These are phyloP conservation scores for Starmerella cellae DNA, from an alignment of 805 yeast genomes.

Conservation along the genomic window DNA sequence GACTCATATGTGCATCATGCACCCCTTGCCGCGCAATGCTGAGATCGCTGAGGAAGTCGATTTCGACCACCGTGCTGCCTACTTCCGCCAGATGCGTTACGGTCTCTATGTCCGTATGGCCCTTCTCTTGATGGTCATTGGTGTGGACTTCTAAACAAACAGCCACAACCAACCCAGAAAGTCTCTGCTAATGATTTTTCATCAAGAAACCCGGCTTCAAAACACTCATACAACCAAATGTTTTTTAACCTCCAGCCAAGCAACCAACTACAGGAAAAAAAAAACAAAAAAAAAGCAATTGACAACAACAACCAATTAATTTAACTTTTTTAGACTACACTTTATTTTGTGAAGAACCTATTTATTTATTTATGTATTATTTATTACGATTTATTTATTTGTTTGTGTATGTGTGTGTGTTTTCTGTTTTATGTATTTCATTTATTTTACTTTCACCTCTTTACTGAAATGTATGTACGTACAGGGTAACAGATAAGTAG, in stretches of 20 bases:
- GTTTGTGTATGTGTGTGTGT: conserved; percentile 11
- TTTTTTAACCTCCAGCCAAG: no score
- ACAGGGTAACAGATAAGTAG: no score
- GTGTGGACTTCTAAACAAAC: conserved; percentile 58
- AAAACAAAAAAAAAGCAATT: conserved; percentile 1
- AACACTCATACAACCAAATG: no score
- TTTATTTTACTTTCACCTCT: background rate
- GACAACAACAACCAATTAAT: background rate
- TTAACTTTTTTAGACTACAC: background rate
- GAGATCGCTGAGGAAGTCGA: conserved; percentile 98
- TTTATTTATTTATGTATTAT: conserved; percentile 3
- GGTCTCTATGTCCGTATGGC: conserved; percentile 99
- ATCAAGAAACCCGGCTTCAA: no score
- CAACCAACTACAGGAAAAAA: background rate
- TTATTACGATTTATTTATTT: conserved; percentile 10
- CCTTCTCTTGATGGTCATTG: conserved; percentile 91
- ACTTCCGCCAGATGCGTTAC: conserved; percentile 98
- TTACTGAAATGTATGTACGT: conserved; percentile 3
- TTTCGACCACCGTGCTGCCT: conserved; percentile 98
- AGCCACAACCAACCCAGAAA: background rate
- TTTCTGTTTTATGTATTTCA: conserved; percentile 6
- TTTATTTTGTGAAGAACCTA: background rate
- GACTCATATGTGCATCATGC: conserved; percentile 98
- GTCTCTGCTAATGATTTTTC: no score
- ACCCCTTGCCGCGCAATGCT: conserved; percentile 93